These are phyloP conservation scores for Trypanosoma lewisi DNA, from an alignment of 208 protist genomes.

Conservation along the genomic window DNA sequence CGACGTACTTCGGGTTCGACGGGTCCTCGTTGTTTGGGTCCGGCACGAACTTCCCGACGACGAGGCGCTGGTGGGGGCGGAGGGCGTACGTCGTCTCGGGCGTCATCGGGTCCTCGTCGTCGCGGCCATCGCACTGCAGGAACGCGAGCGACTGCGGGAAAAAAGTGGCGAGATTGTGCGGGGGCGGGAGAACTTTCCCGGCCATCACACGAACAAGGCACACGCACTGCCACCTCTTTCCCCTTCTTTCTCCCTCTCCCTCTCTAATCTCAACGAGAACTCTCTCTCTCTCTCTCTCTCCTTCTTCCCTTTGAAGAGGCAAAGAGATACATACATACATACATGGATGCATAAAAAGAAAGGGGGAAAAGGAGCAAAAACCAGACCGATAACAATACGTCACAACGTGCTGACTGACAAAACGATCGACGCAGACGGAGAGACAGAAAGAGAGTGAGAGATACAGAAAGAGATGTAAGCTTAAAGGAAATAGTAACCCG, in stretches of 20 bases:
- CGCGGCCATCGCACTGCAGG: conserved; percentile 42
- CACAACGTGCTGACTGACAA: neutral
- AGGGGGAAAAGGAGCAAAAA: neutral
- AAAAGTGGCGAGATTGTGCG: conserved; percentile 23
- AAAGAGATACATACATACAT: neutral
- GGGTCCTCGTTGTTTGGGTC: conserved; percentile 71
- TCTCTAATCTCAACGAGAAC: neutral
- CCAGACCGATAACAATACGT: conserved; percentile 6
- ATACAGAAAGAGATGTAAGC: neutral
- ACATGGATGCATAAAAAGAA: neutral
- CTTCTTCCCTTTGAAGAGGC: too few relatives aligned
- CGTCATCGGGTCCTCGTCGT: conserved; percentile 50
- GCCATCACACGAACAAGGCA: conserved; percentile 19
- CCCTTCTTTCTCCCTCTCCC: conserved; percentile 1
- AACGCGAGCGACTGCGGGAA: conserved; percentile 77
- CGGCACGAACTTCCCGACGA: conserved; percentile 73
- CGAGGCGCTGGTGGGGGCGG: conserved; percentile 37
- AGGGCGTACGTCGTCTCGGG: conserved; percentile 50
- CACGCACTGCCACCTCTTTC: neutral
- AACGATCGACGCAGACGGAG: neutral
- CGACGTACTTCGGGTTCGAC: conserved; percentile 72
- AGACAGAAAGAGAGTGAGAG: neutral
- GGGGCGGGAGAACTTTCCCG: conserved; percentile 18
- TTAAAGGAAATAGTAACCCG: neutral
- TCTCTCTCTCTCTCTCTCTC: neutral